Percentiles rank a stretch among this genome's conserved stretches.
These are phyloP conservation scores for Conticribra weissflogii DNA, from an alignment of 108 stramenopile species.

Conservation along the genomic window DNA sequence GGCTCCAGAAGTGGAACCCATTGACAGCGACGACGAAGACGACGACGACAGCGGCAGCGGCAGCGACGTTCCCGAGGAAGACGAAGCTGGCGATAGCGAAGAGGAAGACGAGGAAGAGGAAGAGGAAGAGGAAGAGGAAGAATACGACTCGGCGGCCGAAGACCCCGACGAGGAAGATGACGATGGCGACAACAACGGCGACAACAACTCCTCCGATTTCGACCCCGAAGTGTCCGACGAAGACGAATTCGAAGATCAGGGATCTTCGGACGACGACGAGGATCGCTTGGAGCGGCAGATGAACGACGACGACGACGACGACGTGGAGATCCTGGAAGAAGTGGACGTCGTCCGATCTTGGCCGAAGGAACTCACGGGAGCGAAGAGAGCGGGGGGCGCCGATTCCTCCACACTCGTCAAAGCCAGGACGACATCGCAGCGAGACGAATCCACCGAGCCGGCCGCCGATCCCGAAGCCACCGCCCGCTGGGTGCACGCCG, in stretches of 20 bases:
- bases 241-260: conserved; percentile 89
- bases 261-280: conserved; percentile 85
- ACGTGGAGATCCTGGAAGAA: conserved; percentile 71
- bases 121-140: conserved; percentile 24
- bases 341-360: conserved; percentile 65
- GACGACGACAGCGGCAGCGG: conserved; percentile 18
- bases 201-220: conserved; percentile 46
- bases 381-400: conserved; percentile 37
- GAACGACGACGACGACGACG: conserved; percentile 60
- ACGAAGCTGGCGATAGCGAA: conserved; percentile 36
- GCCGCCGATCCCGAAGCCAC: conserved; percentile 6
- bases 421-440: conserved; percentile 3
- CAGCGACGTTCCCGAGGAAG: conserved; percentile 11
- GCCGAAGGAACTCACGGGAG: conserved; percentile 22
- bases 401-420: conserved; percentile 19
- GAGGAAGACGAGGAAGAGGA: conserved; percentile 8
- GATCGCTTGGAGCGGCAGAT: conserved; percentile 64
- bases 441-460: not conserved
- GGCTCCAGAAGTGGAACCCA: conserved; percentile 32
- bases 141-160: conserved; percentile 45
- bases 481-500: conserved; percentile 81
- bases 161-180: conserved; percentile 47
- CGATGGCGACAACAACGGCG: conserved; percentile 35
- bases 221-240: conserved; percentile 6
- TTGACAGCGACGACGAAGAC: conserved; percentile 32